A percentile compares a stretch with the other conserved stretches of the same genome.
These are phyloP conservation scores for Kuraishia floccosa DNA, from an alignment of 805 yeast species.

Conservation along the genomic window DNA sequence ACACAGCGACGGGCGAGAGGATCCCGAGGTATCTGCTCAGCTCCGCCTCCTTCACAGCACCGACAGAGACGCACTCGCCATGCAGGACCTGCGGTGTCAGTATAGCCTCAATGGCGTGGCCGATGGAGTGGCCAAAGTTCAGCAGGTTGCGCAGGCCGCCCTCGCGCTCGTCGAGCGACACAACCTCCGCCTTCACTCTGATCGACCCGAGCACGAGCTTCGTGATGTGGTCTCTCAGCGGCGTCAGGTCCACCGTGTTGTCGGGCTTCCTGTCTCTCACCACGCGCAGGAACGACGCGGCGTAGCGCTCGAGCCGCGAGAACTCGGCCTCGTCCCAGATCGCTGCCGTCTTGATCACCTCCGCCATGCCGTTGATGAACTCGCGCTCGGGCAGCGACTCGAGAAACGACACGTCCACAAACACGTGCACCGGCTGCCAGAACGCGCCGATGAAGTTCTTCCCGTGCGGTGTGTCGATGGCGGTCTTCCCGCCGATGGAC, in stretches of 20 bases:
- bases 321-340: constrained; percentile 93
- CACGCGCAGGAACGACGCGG: constrained; percentile 57
- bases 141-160: constrained; percentile 85
- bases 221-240: constrained; percentile 64
- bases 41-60: constrained; percentile 92
- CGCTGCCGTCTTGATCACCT: constrained; percentile 95
- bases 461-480: constrained; percentile 93
- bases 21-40: constrained; percentile 85
- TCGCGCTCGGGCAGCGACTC: constrained; percentile 87
- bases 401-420: constrained; percentile 80
- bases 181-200: constrained; percentile 88
- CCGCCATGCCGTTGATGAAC: constrained; percentile 97
- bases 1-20: constrained; percentile 86
- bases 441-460: constrained; percentile 95
- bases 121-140: constrained; percentile 95
- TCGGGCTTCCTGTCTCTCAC: constrained; percentile 34
- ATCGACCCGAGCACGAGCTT: constrained; percentile 79
- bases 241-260: constrained; percentile 47
- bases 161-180: constrained; percentile 88
- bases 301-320: constrained; percentile 68
- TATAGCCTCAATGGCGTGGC: constrained; percentile 98
- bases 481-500: constrained; percentile 97
- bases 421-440: constrained; percentile 88
- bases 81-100: constrained; percentile 93
- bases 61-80: constrained; percentile 99